Base-by-base conservation (phyloP, 805 yeast genomes). In the Wilhelminamyces savonicus region DNA sequence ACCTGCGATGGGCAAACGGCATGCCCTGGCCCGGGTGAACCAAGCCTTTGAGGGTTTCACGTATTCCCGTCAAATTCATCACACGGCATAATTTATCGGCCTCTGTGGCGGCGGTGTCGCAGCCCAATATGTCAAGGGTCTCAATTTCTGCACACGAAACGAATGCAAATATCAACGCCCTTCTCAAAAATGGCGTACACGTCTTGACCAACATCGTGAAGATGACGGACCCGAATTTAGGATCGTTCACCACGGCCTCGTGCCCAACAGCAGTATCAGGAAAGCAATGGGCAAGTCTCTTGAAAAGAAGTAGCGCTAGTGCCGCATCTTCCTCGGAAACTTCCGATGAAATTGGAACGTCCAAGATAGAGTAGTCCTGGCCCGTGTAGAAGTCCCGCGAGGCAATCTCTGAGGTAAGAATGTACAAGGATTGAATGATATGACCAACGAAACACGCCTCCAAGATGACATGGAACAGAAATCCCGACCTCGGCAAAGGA, bases 161-260 rank as follows among this genome's bases (percentile, higher is more conserved):
- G 46, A 54, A 65, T 1, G 76, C 62, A 41, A 71, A 75, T 5
- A 83, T 70, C 5, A 80, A 69, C 11, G 75, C 60, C 41, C 74
- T 70, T 39, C 94, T 62, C 31, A 83, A 58, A 40, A 78, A 83
- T 13, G 87, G 85, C 0, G 81, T 71, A 7, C 69, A 50, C 2
- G 77, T 52, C 42, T 73, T 76, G n/a, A 69, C 48, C 13, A 78
- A 26, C 72, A 81, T 63, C 0, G 78, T 60, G 42, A 65, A 75
- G 3, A 78, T 37, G 2, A 71, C 58, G 18, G 48, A 31, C 0
- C 74, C 63, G 33, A 66, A 56, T 8, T 35, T 43, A 1, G 43
- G 36, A 23, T 52, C 45, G 16, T 48, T 30, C 2, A 34, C 32
- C 3, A 43, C 27, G 27, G 28, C 15, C 7, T 44, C 41, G 33